These are phyloP conservation scores for Talaromyces sp. DNA, from an alignment of 2,329 filamentous ascomycete species.

Conservation along the genomic window DNA sequence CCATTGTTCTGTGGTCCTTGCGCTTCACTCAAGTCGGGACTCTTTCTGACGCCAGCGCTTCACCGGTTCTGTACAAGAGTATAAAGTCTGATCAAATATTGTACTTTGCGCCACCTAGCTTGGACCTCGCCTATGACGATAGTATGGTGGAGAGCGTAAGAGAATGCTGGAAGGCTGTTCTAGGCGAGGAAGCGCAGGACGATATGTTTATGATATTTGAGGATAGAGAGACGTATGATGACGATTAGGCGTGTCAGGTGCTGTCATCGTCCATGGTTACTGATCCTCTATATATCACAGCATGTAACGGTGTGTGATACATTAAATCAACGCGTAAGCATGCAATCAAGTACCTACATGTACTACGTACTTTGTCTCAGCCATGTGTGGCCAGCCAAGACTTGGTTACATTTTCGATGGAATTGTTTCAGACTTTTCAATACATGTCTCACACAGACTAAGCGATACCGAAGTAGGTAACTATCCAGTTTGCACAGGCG, in stretches of 20 bases:
- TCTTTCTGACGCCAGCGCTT: conserved; percentile 21
- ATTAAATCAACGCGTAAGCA: background rate
- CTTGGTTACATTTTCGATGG: background rate
- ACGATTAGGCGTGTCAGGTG: conserved; percentile 6
- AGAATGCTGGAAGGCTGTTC: conserved; percentile 66
- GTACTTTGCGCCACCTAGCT: conserved; percentile 57
- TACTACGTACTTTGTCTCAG: background rate
- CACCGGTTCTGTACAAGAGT: conserved; percentile 22
- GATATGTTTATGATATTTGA: conserved; percentile 73
- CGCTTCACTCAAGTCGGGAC: conserved; percentile 51
- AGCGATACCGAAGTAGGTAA: background rate
- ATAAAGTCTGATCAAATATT: conserved; percentile 48
- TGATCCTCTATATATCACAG: background rate
- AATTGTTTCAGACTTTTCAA: conserved; percentile 2
- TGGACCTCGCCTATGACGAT: conserved; percentile 75
- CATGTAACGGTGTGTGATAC: background rate
- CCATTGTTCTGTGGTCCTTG: conserved; percentile 53
- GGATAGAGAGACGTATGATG: conserved; percentile 54
- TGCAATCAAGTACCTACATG: background rate
- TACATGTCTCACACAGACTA: conserved; percentile 2
- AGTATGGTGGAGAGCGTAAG: conserved; percentile 64
- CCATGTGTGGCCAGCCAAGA: background rate
- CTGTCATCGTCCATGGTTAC: background rate
- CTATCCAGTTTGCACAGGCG: background rate
- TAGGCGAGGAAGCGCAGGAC: conserved; percentile 52